Evolutionary conservation across 2,329 filamentous ascomycete species (phyloP), one percentile per base, ranked within the genome.

Genomic region (Claviceps africana): DNA sequence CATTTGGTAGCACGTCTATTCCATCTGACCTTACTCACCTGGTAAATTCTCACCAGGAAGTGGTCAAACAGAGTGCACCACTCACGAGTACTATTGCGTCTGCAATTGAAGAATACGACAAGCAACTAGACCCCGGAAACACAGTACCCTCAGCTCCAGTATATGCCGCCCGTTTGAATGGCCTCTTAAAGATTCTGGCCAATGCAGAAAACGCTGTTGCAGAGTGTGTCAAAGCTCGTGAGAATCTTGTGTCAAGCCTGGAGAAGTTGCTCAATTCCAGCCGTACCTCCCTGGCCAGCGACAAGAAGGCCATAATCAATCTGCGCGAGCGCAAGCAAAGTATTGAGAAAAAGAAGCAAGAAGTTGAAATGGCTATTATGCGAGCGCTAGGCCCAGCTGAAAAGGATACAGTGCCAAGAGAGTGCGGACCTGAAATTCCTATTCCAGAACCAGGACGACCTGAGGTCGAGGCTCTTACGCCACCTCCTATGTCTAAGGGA

Each of bases 281-380:
- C 65, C 82, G 83, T 48, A 70, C 75, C 2, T 82, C 83, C 37
- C 71, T 96, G 4, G 74, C 77, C 1, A 75, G 76, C 17, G 91
- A 98, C 53, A 81, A 88, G 60, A 69, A 74, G 4, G 75, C 84
- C 37, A 72, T 82, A n/a, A 65, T 74, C 7, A 77, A 85, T 17
- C 68, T 97, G 21, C 70, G 74, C 3, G 73, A 72, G n/a, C 82
- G 84, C 52, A 88, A 85, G 59, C 68, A 72, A 2, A 81, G 82
- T 52, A 87, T 89, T 17, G 90, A 96, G 60, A 72, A 75, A 19
- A 90, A 88, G 69, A 95, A 94, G 67, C 82, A 83, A 50, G 85
- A 93, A 47, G 89, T 98, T 8, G 93, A 98, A 67, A 81, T 91
- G 58, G 84, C 81, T 48, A 97, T 98, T 59, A 88, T 98, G 78